A percentile compares a stretch with the other conserved stretches of the same genome.
These are phyloP conservation scores for Raphanus hybrid DNA, from an alignment of 441 rosid genomes.

Conservation along the genomic window DNA sequence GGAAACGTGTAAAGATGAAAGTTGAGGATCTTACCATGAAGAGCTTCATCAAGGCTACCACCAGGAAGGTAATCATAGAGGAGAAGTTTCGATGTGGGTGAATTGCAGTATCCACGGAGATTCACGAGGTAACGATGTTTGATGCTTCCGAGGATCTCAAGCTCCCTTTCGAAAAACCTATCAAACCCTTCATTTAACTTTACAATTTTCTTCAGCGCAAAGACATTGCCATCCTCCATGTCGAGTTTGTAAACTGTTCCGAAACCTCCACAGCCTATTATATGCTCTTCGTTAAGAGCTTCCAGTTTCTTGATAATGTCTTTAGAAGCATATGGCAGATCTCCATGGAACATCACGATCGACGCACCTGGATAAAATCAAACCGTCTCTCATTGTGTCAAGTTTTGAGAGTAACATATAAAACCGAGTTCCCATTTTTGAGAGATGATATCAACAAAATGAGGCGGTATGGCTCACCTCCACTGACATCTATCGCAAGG, in stretches of 20 bases:
- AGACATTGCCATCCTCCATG: constrained; percentile 91
- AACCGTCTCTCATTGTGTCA: constrained; percentile 14
- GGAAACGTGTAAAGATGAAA: not conserved
- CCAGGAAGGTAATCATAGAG: constrained; percentile 27
- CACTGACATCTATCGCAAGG: constrained; percentile 84
- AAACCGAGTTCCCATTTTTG: not conserved
- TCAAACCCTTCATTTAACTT: constrained; percentile 90
- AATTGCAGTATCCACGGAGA: constrained; percentile 45
- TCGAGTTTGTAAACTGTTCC: constrained; percentile 90
- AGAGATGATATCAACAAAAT: constrained; percentile 1
- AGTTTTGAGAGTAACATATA: not conserved
- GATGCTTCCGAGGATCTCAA: constrained; percentile 95
- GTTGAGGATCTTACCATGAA: constrained; percentile 66
- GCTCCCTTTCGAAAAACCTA: constrained; percentile 90
- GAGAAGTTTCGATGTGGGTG: constrained; percentile 28
- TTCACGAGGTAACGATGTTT: constrained; percentile 91
- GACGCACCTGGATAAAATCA: constrained; percentile 69
- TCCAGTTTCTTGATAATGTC: constrained; percentile 87
- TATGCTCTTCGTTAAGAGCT: constrained; percentile 74
- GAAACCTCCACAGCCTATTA: constrained; percentile 92
- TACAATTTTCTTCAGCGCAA: constrained; percentile 84
- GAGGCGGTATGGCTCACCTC: constrained; percentile 53
- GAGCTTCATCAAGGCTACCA: constrained; percentile 54
- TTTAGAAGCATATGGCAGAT: constrained; percentile 89
- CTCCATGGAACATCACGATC: constrained; percentile 92